phyloP scores from a whole-genome alignment of 805 yeast species.

The Teunomyces barrocoloradensis region DNA sequence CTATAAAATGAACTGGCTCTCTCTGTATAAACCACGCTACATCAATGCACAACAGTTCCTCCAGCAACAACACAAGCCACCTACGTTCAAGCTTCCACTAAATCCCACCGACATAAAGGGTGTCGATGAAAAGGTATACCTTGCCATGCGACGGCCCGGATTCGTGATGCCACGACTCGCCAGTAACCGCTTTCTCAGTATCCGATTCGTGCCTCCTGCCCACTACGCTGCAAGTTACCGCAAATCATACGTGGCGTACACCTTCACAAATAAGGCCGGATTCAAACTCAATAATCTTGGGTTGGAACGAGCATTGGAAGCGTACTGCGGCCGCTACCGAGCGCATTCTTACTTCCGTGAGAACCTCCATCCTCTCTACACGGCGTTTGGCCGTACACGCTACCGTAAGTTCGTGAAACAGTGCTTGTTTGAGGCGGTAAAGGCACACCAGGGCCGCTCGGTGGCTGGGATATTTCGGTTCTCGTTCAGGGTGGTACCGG shows the following conservation, averaged over 20 bases:
- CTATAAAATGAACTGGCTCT: conserved; percentile 11
- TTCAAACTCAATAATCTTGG: conserved; percentile 23
- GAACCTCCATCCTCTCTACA: conserved; percentile 27
- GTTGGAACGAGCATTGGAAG: conserved; percentile 18
- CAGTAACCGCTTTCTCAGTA: conserved; percentile 19
- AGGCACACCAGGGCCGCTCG: not conserved
- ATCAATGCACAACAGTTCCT: conserved; percentile 7
- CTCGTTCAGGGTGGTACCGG: conserved; percentile 19
- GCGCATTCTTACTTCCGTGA: conserved; percentile 20
- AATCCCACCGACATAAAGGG: conserved; percentile 33
- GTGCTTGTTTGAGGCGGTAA: conserved; percentile 7
- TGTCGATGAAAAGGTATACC: conserved; percentile 22
- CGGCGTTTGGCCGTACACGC: conserved; percentile 30
- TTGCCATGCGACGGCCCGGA: conserved; percentile 2
- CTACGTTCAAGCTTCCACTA: no score
- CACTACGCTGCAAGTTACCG: conserved; percentile 28
- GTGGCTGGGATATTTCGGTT: conserved; percentile 28
- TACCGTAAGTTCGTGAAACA: conserved; percentile 19
- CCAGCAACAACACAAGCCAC: conserved; percentile 1
- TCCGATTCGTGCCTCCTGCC: conserved; percentile 28
- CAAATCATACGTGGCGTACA: conserved; percentile 39
- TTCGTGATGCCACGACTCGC: conserved; percentile 15
- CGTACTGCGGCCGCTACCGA: conserved; percentile 29
- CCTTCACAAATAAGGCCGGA: conserved; percentile 29
- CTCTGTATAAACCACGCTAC: not conserved